phyloP scores from a whole-genome alignment of 306 rosid species.

The Amphicarpaea edgeworthii region DNA sequence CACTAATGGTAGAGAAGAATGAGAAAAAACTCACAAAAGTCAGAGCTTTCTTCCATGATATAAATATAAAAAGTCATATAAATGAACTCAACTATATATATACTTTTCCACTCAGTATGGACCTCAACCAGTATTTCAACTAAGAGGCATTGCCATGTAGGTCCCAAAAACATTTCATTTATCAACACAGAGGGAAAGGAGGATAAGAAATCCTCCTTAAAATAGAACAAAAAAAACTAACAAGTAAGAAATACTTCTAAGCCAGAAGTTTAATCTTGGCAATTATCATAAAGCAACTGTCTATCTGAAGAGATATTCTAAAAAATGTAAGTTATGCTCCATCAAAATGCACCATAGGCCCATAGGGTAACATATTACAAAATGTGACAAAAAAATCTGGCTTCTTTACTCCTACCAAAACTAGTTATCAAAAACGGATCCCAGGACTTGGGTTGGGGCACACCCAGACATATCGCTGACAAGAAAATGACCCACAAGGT shows the following conservation, averaged over 20 bases:
- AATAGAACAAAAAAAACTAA: too few species aligned
- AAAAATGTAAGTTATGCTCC: not conserved
- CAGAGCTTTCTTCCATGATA: not conserved
- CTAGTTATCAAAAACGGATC: not conserved
- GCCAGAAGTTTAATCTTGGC: not conserved
- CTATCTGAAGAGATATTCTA: not conserved
- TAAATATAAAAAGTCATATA: not conserved
- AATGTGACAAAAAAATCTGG: not conserved
- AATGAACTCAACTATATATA: not conserved
- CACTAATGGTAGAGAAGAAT: conserved; percentile 1
- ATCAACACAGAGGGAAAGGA: too few species aligned
- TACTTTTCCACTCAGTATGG: too few species aligned
- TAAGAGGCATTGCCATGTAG: too few species aligned
- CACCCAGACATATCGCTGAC: not conserved
- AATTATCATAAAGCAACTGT: not conserved
- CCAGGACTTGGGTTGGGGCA: not conserved
- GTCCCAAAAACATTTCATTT: too few species aligned
- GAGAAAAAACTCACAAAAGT: not conserved
- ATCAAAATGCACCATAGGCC: not conserved
- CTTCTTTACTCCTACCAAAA: not conserved
- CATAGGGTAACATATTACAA: not conserved
- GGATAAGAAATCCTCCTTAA: too few species aligned
- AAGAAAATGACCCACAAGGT: not conserved
- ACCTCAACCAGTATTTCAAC: too few species aligned
- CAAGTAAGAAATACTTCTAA: too few species aligned